phyloP scores from a whole-genome alignment of 768 basidiomycete species.

The Trametes coccinea region DNA sequence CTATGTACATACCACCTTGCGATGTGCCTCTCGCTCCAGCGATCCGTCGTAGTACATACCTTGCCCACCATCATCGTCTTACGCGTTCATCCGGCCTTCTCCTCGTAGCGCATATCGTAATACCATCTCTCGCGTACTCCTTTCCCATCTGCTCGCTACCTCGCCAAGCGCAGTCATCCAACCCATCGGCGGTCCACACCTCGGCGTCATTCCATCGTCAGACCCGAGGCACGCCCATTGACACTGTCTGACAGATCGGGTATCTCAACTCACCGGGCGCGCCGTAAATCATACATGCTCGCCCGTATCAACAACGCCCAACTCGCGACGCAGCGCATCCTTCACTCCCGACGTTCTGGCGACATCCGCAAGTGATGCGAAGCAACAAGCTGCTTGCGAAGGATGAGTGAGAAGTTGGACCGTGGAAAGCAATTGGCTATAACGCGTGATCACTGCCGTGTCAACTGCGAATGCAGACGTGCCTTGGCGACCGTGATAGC shows the following conservation, averaged over 20 bases:
- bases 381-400: neutral
- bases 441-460: too few species aligned
- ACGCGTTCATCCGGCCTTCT: too few species aligned
- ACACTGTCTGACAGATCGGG: constrained; percentile 1
- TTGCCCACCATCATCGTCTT: too few species aligned
- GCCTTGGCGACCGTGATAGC: too few species aligned
- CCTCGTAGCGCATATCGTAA: neutral
- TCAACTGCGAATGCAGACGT: too few species aligned
- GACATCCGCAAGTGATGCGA: neutral
- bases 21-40: too few species aligned
- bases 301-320: neutral
- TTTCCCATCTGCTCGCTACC: neutral
- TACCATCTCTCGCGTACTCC: constrained; percentile 3
- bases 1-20: too few species aligned
- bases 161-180: neutral
- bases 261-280: neutral
- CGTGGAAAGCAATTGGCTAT: neutral
- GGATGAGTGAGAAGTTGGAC: neutral
- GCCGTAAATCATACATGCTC: neutral
- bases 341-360: neutral
- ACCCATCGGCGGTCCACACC: neutral
- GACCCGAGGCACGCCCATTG: neutral
- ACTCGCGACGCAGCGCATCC: neutral
- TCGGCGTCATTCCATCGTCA: neutral
- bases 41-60: too few species aligned